phyloP scores from a whole-genome alignment of 1,284 basidiomycete genomes.

The Amanita bisporigera region DNA sequence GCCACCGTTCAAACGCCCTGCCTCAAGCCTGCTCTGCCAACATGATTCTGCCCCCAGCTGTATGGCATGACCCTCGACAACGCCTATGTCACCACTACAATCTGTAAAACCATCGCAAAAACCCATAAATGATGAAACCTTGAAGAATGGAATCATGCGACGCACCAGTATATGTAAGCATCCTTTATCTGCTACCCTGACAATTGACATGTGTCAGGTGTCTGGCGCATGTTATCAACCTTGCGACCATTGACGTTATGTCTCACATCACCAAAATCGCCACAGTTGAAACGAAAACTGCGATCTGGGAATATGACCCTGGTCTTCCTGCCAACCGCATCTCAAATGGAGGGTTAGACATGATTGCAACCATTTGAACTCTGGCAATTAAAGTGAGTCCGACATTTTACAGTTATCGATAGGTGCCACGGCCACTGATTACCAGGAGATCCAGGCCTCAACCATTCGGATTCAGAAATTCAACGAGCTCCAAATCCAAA shows the following conservation, averaged over 20 bases:
- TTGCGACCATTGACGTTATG: constrained; percentile 28
- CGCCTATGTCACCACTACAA: no score
- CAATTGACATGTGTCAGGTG: constrained; percentile 19
- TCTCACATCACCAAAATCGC: constrained; percentile 26
- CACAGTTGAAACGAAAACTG: constrained; percentile 24
- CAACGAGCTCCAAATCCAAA: constrained; percentile 19
- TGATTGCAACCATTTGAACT: not conserved
- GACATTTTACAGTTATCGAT: not conserved
- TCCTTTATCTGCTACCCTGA: no score
- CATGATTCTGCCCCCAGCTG: no score
- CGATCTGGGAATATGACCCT: constrained; percentile 39
- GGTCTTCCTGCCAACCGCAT: constrained; percentile 21
- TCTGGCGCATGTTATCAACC: constrained; percentile 33
- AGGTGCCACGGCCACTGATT: not conserved
- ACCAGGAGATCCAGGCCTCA: not conserved
- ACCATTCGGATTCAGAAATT: not conserved
- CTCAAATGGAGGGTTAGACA: constrained; percentile 11
- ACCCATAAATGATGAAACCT: constrained; percentile 4
- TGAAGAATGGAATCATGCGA: constrained; percentile 8
- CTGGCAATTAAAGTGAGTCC: not conserved
- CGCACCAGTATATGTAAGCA: constrained; percentile 17
- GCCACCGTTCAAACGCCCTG: no score
- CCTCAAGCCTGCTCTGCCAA: no score
- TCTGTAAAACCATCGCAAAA: constrained; percentile 12
- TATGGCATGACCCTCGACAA: no score